Percentiles rank a stretch among this genome's conserved stretches.
These are phyloP conservation scores for Pseudogymnoascus destructans DNA, from an alignment of 2,329 filamentous ascomycete genomes.

Conservation along the genomic window DNA sequence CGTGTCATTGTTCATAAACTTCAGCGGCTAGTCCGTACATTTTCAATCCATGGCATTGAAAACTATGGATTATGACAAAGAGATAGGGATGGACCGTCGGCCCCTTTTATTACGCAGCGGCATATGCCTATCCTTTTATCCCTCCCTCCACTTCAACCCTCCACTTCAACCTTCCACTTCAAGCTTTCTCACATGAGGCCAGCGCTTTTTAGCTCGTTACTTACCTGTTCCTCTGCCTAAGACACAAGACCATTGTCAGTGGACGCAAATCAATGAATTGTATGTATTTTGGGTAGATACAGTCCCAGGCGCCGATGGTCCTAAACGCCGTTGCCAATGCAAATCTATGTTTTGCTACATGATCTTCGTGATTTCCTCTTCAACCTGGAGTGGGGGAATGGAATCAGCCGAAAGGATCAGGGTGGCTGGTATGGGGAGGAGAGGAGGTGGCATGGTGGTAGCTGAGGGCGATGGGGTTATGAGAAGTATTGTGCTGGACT, in stretches of 20 bases:
- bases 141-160: not conserved
- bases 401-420: constrained; percentile 23
- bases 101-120: constrained; percentile 4
- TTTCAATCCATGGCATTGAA: not conserved
- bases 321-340: constrained; percentile 6
- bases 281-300: constrained; percentile 7
- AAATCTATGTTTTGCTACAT: constrained; percentile 19
- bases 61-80: constrained; percentile 5
- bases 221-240: constrained; percentile 9
- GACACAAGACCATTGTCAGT: not conserved
- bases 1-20: constrained; percentile 8
- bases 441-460: constrained; percentile 24
- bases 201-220: not conserved
- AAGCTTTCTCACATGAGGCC: constrained; percentile 4
- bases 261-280: not conserved
- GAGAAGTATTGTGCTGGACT: constrained; percentile 22
- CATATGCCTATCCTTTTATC: not conserved
- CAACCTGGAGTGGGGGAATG: constrained; percentile 21
- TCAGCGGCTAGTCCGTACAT: not conserved
- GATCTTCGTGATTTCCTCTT: constrained; percentile 28
- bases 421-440: constrained; percentile 40
- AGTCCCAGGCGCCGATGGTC: not conserved
- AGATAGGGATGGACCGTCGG: not conserved
- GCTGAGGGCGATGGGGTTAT: not conserved
- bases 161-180: not conserved